phyloP scores from a whole-genome alignment of 164 flowering plant species.

The Stephania cephalantha region DNA sequence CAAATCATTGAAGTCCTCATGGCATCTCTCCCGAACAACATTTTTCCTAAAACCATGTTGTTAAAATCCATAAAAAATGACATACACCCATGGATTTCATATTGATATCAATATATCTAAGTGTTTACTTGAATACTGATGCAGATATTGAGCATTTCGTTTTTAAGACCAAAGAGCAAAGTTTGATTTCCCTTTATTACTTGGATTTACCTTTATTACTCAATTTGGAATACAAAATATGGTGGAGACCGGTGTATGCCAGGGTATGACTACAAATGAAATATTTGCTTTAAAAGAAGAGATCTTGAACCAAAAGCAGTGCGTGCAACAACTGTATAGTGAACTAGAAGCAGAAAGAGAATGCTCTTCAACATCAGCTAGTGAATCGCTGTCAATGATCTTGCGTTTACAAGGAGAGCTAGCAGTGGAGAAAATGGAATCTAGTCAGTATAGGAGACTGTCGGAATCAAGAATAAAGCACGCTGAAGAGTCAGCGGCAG shows the following conservation, averaged over 20 bases:
- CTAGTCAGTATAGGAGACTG: constrained; percentile 77
- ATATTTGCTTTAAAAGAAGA: constrained; percentile 49
- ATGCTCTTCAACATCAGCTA: constrained; percentile 69
- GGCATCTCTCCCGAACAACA: background rate
- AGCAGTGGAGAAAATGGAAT: constrained; percentile 77
- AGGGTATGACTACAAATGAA: constrained; percentile 21
- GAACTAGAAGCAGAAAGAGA: constrained; percentile 89
- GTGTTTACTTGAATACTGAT: background rate
- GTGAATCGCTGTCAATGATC: constrained; percentile 80
- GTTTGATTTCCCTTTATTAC: background rate
- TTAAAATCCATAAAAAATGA: background rate
- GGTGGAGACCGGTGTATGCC: background rate
- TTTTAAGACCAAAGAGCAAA: background rate
- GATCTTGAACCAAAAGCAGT: constrained; percentile 55
- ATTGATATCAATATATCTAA: background rate
- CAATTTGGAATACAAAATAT: background rate
- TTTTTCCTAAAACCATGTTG: background rate
- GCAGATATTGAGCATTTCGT: background rate
- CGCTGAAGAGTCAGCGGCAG: constrained; percentile 49
- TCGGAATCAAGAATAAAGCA: constrained; percentile 74
- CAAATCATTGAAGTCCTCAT: background rate
- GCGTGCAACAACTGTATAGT: constrained; percentile 54
- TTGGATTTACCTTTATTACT: background rate
- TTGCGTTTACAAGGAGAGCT: constrained; percentile 79
- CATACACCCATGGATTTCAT: background rate